Conservation (phyloP, 805 yeast species). For the Candida fluviatilis region DNA sequence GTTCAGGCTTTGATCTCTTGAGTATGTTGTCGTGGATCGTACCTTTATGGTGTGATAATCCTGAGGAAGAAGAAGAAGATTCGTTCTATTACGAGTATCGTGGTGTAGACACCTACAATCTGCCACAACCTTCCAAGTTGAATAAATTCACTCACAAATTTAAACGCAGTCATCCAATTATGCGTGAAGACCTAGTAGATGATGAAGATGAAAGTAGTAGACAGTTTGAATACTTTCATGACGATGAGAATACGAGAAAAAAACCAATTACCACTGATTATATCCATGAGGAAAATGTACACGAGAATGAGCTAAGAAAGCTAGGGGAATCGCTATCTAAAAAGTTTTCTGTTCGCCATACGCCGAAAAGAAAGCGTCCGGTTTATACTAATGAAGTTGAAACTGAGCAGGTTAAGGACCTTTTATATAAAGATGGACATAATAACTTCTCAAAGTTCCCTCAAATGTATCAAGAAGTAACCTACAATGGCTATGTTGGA, state of each 20-base stretch:
- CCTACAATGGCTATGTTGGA: constrained; percentile 21
- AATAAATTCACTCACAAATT: not conserved
- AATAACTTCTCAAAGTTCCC: constrained; percentile 1
- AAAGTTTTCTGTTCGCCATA: constrained; percentile 28
- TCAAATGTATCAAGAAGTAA: constrained; percentile 21
- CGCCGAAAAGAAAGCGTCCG: constrained; percentile 10
- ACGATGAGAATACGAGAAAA: constrained; percentile 3
- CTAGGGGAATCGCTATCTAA: constrained; percentile 34
- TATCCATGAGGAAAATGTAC: constrained; percentile 4
- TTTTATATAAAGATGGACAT: constrained; percentile 16
- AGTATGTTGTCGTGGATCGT: constrained; percentile 31
- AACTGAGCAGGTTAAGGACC: constrained; percentile 14
- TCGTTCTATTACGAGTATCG: constrained; percentile 8
- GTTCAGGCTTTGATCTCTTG: constrained; percentile 19
- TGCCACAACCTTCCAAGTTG: not conserved
- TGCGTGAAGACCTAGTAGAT: not conserved
- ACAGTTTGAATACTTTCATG: constrained; percentile 4
- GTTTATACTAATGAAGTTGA: constrained; percentile 4
- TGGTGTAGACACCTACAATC: not conserved
- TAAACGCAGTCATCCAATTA: not conserved
- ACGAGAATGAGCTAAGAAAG: constrained; percentile 27
- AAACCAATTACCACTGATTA: not conserved
- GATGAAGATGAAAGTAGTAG: constrained; percentile 2
- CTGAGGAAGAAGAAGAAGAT: constrained; percentile 25
- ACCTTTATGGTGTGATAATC: constrained; percentile 52